phyloP scores from a whole-genome alignment of 148 eudicot genomes.

The Talinum fruticosum region DNA sequence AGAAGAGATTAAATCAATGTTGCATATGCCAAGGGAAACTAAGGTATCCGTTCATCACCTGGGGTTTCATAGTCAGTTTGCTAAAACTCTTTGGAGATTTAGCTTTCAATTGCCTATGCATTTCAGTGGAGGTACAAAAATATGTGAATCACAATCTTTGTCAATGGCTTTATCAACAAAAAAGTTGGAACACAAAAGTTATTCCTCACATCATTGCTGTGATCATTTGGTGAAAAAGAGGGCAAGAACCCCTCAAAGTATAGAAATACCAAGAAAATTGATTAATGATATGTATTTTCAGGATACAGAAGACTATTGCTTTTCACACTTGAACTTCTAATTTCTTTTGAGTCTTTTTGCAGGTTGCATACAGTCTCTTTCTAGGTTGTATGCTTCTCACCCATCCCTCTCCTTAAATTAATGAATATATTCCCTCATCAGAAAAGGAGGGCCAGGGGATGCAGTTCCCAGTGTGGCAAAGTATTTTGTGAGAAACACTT shows the following conservation, averaged over 20 bases:
- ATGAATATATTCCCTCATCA: background rate
- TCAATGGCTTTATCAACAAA: too few relatives aligned
- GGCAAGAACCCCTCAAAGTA: background rate
- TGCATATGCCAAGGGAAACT: too few relatives aligned
- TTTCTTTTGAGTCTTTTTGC: background rate
- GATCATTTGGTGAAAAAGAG: background rate
- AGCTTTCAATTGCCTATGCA: too few relatives aligned
- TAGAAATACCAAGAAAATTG: background rate
- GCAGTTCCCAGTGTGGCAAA: background rate
- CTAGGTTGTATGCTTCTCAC: background rate
- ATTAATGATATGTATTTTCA: background rate
- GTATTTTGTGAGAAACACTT: background rate
- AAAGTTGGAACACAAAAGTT: too few relatives aligned
- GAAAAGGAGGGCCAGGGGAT: background rate
- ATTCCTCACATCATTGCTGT: background rate
- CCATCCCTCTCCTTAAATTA: background rate
- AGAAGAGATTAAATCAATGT: too few relatives aligned
- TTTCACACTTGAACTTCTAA: background rate
- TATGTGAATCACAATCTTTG: too few relatives aligned
- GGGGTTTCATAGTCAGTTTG: too few relatives aligned
- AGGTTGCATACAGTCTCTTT: background rate
- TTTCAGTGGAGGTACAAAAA: too few relatives aligned
- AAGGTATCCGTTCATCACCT: too few relatives aligned
- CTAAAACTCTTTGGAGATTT: too few relatives aligned
- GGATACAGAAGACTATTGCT: background rate